Evolutionary conservation across 164 flowering plant genomes (phyloP).

Genomic region (Tetracentron sinense): DNA sequence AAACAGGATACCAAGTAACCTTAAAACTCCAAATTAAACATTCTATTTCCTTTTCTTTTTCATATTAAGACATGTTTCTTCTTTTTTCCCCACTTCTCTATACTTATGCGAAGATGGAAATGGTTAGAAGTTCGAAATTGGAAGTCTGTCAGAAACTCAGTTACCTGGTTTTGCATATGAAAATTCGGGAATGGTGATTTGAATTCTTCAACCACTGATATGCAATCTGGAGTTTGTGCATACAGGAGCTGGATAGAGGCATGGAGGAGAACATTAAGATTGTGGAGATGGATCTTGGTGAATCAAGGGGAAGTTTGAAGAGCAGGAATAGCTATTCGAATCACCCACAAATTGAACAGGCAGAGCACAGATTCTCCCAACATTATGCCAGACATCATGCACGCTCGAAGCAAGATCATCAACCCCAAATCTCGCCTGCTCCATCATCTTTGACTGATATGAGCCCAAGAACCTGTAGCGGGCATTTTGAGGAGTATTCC

Average conservation of each 20-base stretch:
- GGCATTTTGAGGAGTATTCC: conserved; percentile 71
- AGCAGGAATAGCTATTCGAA: conserved; percentile 58
- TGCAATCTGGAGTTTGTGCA: conserved; percentile 5
- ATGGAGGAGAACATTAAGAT: conserved; percentile 84
- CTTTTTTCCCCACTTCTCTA: neutral
- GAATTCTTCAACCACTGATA: neutral
- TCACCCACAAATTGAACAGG: conserved; percentile 36
- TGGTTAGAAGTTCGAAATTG: conserved; percentile 1
- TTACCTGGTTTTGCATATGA: neutral
- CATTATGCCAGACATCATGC: conserved; percentile 25
- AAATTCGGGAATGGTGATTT: neutral
- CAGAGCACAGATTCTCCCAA: conserved; percentile 44
- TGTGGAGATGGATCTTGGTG: conserved; percentile 77
- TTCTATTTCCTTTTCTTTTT: neutral
- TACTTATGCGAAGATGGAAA: neutral
- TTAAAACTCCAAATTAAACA: neutral
- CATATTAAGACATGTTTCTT: neutral
- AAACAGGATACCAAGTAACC: neutral
- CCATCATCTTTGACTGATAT: conserved; percentile 66
- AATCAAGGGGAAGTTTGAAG: conserved; percentile 40
- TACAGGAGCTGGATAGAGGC: conserved; percentile 53
- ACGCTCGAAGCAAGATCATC: conserved; percentile 40
- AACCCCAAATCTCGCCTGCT: conserved; percentile 53
- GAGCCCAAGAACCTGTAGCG: conserved; percentile 76
- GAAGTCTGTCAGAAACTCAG: neutral